Evolutionary conservation across 2,329 filamentous ascomycete genomes (phyloP).

Genomic region (Botrytis sinoallii): DNA sequence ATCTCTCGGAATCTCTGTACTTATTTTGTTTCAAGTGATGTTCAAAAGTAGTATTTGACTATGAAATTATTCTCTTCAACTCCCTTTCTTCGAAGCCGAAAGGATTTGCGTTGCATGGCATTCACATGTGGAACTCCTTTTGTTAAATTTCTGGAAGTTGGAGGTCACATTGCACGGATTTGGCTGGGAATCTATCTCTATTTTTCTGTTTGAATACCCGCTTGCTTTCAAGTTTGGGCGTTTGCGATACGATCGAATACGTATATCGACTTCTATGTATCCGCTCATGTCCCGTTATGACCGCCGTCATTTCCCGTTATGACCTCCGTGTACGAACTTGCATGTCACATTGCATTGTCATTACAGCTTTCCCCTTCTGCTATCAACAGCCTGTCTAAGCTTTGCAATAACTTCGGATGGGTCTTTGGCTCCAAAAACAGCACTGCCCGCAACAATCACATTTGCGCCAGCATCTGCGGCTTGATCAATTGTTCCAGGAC

Average conservation of each 20-base stretch:
- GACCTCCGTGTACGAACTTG: not conserved
- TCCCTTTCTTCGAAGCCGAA: constrained; percentile 16
- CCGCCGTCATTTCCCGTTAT: not conserved
- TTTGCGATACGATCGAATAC: not conserved
- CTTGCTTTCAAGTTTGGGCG: not conserved
- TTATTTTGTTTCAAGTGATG: not conserved
- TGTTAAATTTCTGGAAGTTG: not conserved
- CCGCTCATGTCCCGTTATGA: not conserved
- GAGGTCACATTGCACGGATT: not conserved
- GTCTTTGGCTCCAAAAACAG: constrained; percentile 89
- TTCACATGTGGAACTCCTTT: not conserved
- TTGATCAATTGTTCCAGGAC: constrained; percentile 84
- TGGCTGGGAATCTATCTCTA: not conserved
- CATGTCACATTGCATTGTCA: constrained; percentile 1
- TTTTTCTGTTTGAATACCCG: not conserved
- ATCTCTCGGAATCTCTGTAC: constrained; percentile 9
- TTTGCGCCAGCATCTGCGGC: constrained; percentile 95
- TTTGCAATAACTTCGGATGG: constrained; percentile 82
- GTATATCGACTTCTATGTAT: not conserved
- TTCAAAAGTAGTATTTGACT: not conserved
- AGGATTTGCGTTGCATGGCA: not conserved
- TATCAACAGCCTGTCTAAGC: constrained; percentile 76
- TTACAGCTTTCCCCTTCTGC: constrained; percentile 40
- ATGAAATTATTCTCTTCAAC: not conserved
- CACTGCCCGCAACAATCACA: constrained; percentile 94